Evolutionary conservation across 2,329 filamentous ascomycete species (phyloP).

Genomic region (Penicillium thymicola): DNA sequence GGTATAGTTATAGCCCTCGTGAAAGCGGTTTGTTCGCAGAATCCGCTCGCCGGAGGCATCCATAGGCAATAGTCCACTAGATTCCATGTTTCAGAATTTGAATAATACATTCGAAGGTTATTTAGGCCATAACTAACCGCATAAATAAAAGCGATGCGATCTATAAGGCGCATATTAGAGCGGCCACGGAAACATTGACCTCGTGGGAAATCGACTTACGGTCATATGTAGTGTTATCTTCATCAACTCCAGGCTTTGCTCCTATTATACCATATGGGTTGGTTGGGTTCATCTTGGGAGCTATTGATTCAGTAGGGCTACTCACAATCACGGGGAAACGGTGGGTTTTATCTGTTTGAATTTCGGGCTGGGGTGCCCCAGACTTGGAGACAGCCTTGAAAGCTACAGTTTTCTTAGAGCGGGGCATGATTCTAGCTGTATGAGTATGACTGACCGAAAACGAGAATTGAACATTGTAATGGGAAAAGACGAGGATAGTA

Average conservation of each 20-base stretch:
- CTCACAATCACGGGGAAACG: background rate
- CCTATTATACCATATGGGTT: conserved; percentile 14
- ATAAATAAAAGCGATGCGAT: background rate
- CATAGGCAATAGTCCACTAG: background rate
- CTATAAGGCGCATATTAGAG: background rate
- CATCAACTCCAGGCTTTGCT: conserved; percentile 48
- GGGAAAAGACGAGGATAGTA: background rate
- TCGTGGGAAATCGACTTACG: conserved; percentile 30
- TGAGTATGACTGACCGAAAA: background rate
- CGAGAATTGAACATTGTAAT: background rate
- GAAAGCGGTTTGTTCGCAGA: background rate
- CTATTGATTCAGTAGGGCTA: background rate
- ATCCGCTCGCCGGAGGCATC: background rate
- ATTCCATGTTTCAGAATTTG: background rate
- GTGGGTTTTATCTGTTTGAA: background rate
- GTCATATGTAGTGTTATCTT: conserved; percentile 49
- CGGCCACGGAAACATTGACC: background rate
- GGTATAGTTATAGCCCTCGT: background rate
- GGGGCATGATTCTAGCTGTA: too few species aligned
- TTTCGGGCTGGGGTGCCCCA: background rate
- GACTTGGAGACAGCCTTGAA: background rate
- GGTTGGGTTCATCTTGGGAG: background rate
- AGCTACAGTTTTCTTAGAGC: background rate
- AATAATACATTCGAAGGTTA: background rate
- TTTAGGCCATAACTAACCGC: background rate